Conservation (phyloP, 1,284 basidiomycete genomes). For the Moesziomyces antarcticus region DNA sequence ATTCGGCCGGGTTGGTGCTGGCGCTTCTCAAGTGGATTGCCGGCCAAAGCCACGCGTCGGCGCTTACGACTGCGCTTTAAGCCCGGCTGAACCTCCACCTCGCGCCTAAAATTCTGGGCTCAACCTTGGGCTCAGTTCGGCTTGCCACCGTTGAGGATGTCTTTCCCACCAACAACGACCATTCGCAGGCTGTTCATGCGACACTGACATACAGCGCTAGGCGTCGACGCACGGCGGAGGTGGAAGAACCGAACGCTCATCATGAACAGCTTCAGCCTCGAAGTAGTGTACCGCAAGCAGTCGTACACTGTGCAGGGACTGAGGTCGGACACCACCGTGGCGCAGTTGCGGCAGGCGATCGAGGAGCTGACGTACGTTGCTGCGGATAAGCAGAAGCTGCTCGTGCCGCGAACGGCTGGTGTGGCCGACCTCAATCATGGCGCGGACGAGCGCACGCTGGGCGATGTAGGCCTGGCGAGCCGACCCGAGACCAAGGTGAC, state of each 20-base stretch:
- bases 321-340: constrained; percentile 10
- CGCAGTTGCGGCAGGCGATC: constrained; percentile 34
- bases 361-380: constrained; percentile 38
- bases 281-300: constrained; percentile 29
- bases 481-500: constrained; percentile 27
- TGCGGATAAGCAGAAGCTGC: constrained; percentile 50
- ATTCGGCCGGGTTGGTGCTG: background rate
- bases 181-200: background rate
- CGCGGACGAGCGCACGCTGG: constrained; percentile 16
- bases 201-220: background rate
- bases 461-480: constrained; percentile 20
- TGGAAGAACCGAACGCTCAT: background rate
- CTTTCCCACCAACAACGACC: too few relatives aligned
- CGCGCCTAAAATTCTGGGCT: background rate
- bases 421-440: constrained; percentile 30
- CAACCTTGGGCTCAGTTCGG: too few relatives aligned
- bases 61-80: background rate
- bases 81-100: background rate
- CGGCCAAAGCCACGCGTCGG: background rate
- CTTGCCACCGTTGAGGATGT: too few relatives aligned
- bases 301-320: constrained; percentile 17
- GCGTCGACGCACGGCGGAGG: background rate
- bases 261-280: constrained; percentile 18
- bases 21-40: background rate
- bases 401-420: constrained; percentile 31